phyloP scores from a whole-genome alignment of 169 alveolate genomes.

The Eimeria acervulina region DNA sequence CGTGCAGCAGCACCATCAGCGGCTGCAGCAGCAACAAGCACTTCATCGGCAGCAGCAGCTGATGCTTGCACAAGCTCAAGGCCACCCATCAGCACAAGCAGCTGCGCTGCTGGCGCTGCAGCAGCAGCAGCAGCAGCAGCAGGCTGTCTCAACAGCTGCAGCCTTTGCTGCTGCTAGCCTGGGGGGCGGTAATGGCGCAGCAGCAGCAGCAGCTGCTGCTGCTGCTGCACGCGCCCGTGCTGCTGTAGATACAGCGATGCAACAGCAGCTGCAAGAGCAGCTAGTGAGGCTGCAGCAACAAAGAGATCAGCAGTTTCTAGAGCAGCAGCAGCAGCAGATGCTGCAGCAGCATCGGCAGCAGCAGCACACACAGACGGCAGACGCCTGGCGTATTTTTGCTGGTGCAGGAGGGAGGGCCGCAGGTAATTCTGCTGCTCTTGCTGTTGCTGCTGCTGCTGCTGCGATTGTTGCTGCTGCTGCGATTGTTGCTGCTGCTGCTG shows the following conservation, averaged over 20 bases:
- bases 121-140: constrained; percentile 74
- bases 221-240: constrained; percentile 8
- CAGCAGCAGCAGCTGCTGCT: too few species aligned
- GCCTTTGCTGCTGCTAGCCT: not conserved
- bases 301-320: constrained; percentile 26
- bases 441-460: constrained; percentile 33
- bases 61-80: constrained; percentile 53
- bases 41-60: constrained; percentile 62
- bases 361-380: constrained; percentile 49
- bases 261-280: constrained; percentile 67
- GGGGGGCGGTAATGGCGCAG: not conserved
- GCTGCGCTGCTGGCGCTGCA: constrained; percentile 69
- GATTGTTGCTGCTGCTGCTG: not conserved
- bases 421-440: not conserved
- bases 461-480: constrained; percentile 15
- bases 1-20: too few species aligned
- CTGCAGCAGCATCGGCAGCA: constrained; percentile 52
- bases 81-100: constrained; percentile 45
- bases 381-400: constrained; percentile 38
- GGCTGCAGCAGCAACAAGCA: constrained; percentile 43
- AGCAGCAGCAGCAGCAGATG: constrained; percentile 26
- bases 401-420: constrained; percentile 64
- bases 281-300: constrained; percentile 47
- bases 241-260: constrained; percentile 46
- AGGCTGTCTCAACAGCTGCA: not conserved